Evolutionary conservation across 345 rosid genomes (phyloP).

Genomic region (Rubroshorea leprosula): DNA sequence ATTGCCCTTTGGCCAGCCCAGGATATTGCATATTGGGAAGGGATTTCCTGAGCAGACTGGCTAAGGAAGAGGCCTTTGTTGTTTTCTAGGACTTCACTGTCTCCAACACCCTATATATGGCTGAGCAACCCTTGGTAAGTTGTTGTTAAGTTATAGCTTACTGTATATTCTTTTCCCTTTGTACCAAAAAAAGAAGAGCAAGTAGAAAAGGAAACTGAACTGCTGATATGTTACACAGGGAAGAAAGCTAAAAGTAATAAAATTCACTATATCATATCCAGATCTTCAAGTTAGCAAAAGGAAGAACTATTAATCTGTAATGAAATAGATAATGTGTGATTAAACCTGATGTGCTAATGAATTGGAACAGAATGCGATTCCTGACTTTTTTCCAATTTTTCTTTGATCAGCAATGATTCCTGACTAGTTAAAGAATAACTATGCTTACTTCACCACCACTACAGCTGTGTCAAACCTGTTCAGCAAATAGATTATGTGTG

Average conservation of each 20-base stretch:
- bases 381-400: too few species aligned
- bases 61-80: too few species aligned
- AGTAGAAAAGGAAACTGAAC: too few species aligned
- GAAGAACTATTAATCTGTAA: not conserved
- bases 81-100: too few species aligned
- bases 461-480: conserved; percentile 72
- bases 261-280: not conserved
- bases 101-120: too few species aligned
- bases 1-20: conserved; percentile 81
- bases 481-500: not conserved
- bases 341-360: conserved; percentile 90
- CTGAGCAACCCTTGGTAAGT: too few species aligned
- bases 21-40: conserved; percentile 63
- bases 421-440: conserved; percentile 22
- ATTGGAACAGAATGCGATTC: conserved; percentile 71
- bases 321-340: not conserved
- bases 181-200: too few species aligned
- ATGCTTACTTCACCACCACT: conserved; percentile 45
- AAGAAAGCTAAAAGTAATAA: not conserved
- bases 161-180: too few species aligned
- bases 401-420: too few species aligned
- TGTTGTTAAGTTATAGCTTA: too few species aligned
- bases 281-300: not conserved
- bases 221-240: too few species aligned
- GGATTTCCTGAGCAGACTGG: too few species aligned